A percentile compares a stretch with the other conserved stretches of the same genome.
Conservation (phyloP, 2,329 filamentous ascomycete genomes). For the Neonectria punicea region DNA sequence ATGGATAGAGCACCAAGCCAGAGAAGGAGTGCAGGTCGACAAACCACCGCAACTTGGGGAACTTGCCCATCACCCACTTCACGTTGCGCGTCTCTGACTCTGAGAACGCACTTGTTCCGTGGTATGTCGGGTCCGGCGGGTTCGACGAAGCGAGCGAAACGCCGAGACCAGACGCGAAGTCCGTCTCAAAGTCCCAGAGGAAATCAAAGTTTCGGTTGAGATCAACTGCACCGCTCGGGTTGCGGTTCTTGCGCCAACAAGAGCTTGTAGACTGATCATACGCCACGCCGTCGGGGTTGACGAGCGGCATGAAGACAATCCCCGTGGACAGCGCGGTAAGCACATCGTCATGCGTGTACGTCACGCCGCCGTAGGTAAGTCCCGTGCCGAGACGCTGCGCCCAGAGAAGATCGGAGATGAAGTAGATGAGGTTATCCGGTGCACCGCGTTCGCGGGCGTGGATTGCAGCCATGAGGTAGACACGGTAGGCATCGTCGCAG, state of each 20-base stretch:
- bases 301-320: slow-evolving; percentile 59
- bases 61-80: slow-evolving; percentile 59
- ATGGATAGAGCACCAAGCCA: slow-evolving; percentile 60
- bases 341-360: slow-evolving; percentile 62
- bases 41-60: slow-evolving; percentile 60
- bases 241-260: slow-evolving; percentile 64
- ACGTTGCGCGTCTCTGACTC: slow-evolving; percentile 62
- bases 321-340: slow-evolving; percentile 60
- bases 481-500: slow-evolving; percentile 51
- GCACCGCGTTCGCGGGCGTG: slow-evolving; percentile 67
- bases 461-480: slow-evolving; percentile 62
- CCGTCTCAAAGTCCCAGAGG: slow-evolving; percentile 45
- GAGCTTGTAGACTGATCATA: slow-evolving; percentile 57
- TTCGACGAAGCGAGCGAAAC: neutral
- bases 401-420: slow-evolving; percentile 64
- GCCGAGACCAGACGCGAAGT: neutral
- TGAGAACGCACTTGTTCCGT: slow-evolving; percentile 57
- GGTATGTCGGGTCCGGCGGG: slow-evolving; percentile 41
- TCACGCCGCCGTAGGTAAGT: slow-evolving; percentile 55
- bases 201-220: slow-evolving; percentile 65
- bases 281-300: slow-evolving; percentile 60
- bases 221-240: slow-evolving; percentile 55
- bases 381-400: slow-evolving; percentile 59
- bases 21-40: slow-evolving; percentile 62
- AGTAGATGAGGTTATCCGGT: slow-evolving; percentile 65